Base-by-base conservation (phyloP, 345 rosid genomes). In the Murraya paniculata region DNA sequence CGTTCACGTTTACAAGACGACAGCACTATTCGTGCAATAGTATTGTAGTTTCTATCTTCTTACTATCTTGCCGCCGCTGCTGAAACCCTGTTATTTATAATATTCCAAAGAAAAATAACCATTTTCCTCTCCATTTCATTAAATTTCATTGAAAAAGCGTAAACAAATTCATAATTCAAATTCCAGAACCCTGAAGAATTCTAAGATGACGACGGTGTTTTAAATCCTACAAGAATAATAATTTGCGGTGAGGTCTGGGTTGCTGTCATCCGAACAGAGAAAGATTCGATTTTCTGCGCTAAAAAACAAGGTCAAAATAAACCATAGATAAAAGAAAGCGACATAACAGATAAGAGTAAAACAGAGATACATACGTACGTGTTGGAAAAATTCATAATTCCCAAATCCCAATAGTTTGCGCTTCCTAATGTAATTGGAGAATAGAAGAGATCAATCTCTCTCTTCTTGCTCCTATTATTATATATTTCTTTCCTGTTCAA, bases 261-360 rank as follows among this genome's bases (percentile, higher is more conserved):
- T 64, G 55, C 28, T 13, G 55, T 68, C 13, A 72, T 18, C 77
- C 75, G 68, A 65, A 76, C 76, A 65, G 18, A 82, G 75, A 69
- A 69, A 58, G 28, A 59, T 55, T 5, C n/a, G 0, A 18, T 9
- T 38, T 39, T 6, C 16, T 53, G 28, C 21, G 6, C 22, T 2
- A 14, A 14, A 58, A 13, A 48, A 13, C 10, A 18, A 22, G 59
- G 50, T 80, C 68, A 66, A 79, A 68, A 56, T 19, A 45, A 75
- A 56, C 22, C 19, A 28, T n/a, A 48, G 71, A 61, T 33, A 62
- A 53, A 39, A 28, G 77, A 72, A 74, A 68, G 24, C 45, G 81
- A 73, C 72, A 25, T 48, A 0, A 72, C 19, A 58, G n/a, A n/a
- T n/a, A n/a, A n/a, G 24, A 62, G 22, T 7, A 22, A 35, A 69